These are phyloP conservation scores for Takashimella tepidaria DNA, from an alignment of 1,284 basidiomycete species.

Conservation along the genomic window DNA sequence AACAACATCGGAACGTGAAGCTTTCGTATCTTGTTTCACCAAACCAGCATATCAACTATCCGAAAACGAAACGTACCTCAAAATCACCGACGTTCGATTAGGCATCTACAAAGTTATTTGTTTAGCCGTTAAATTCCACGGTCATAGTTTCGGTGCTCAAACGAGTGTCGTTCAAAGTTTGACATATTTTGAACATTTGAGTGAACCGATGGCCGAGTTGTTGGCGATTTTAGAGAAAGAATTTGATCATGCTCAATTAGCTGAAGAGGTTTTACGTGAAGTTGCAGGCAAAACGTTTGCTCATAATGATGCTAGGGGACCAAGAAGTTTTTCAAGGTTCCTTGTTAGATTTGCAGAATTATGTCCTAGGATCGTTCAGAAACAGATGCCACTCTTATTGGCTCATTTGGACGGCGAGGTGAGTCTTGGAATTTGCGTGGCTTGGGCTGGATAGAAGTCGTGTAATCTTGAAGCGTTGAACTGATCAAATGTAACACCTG, in stretches of 20 bases:
- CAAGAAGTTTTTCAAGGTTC: conserved; percentile 79
- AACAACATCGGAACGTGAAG: conserved; percentile 73
- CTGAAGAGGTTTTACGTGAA: conserved; percentile 74
- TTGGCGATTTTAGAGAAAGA: conserved; percentile 74
- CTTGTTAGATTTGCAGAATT: conserved; percentile 75
- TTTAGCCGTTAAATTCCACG: conserved; percentile 84
- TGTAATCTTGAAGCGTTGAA: neutral
- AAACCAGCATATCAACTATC: conserved; percentile 79
- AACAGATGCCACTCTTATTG: conserved; percentile 81
- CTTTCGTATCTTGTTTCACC: conserved; percentile 77
- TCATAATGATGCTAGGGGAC: conserved; percentile 71
- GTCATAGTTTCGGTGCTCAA: conserved; percentile 75
- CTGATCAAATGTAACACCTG: too few species aligned
- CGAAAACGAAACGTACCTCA: conserved; percentile 86
- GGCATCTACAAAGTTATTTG: conserved; percentile 86
- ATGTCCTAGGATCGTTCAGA: conserved; percentile 77
- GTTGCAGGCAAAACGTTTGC: conserved; percentile 39
- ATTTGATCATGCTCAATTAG: conserved; percentile 83
- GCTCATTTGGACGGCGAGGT: conserved; percentile 90
- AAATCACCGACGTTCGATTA: conserved; percentile 62
- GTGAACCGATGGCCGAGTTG: conserved; percentile 90
- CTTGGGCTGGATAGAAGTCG: too few species aligned
- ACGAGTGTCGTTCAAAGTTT: conserved; percentile 86
- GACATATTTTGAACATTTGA: conserved; percentile 90
- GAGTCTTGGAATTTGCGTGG: conserved; percentile 24